These are phyloP conservation scores for Chlamydomonas eustigma DNA, from an alignment of 139 green algal genomes.

Conservation along the genomic window DNA sequence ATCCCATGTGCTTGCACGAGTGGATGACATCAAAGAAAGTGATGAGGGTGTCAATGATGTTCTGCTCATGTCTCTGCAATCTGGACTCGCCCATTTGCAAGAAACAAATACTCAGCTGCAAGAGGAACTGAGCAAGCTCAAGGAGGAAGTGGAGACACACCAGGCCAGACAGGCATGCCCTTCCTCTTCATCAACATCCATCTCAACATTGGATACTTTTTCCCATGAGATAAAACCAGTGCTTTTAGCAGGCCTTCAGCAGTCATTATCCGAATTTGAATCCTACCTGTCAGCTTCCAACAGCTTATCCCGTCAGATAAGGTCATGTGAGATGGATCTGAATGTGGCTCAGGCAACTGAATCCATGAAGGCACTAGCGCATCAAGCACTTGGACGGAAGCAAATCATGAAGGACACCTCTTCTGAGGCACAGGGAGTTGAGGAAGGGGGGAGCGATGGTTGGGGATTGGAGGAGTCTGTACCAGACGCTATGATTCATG, in stretches of 20 bases:
- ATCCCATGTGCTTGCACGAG: conserved; percentile 16
- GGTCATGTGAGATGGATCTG: not conserved
- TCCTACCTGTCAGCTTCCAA: not conserved
- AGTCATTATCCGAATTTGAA: not conserved
- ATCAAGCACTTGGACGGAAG: not conserved
- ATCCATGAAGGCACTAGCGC: not conserved
- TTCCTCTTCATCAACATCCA: not conserved
- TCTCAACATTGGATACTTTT: not conserved
- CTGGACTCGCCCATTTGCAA: conserved; percentile 14
- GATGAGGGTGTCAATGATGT: conserved; percentile 33
- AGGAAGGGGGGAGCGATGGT: not conserved
- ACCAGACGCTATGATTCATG: not conserved
- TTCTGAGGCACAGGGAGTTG: not conserved
- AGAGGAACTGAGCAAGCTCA: not conserved
- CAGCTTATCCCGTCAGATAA: not conserved
- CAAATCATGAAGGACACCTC: not conserved
- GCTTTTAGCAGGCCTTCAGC: not conserved
- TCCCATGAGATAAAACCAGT: not conserved
- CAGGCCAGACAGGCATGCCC: not conserved
- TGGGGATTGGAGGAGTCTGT: too few relatives aligned
- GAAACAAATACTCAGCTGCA: not conserved
- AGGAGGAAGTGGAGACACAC: not conserved
- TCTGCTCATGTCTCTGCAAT: conserved; percentile 29
- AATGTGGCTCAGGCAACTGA: not conserved
- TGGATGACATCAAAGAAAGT: conserved; percentile 18